Evolutionary conservation across 208 protist species (phyloP).

Genomic region (Trypanosoma theileri): DNA sequence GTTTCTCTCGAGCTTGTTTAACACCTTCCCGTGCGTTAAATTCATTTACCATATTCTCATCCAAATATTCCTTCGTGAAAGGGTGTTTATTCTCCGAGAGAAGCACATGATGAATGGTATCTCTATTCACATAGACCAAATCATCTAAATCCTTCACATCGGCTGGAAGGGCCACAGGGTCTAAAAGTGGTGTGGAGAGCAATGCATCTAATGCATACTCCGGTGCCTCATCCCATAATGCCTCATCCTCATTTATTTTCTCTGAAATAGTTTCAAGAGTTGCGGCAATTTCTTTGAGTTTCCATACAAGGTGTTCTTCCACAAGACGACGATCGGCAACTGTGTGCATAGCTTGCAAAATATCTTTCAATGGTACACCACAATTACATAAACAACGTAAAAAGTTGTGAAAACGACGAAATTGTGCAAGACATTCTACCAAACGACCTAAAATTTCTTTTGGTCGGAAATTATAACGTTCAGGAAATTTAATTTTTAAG

Average conservation of each 20-base stretch:
- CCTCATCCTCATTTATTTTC: constrained; percentile 71
- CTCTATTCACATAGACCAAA: constrained; percentile 79
- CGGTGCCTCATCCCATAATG: constrained; percentile 83
- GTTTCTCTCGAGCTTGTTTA: constrained; percentile 38
- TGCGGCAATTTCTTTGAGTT: constrained; percentile 59
- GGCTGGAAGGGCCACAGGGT: constrained; percentile 80
- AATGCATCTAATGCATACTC: constrained; percentile 85
- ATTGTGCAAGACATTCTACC: constrained; percentile 81
- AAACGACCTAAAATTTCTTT: constrained; percentile 74
- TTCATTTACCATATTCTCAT: constrained; percentile 74
- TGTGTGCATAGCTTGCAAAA: constrained; percentile 51
- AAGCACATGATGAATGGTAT: constrained; percentile 84
- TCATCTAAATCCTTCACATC: constrained; percentile 79
- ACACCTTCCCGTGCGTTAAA: constrained; percentile 83
- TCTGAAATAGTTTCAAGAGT: constrained; percentile 50
- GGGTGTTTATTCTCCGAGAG: constrained; percentile 87
- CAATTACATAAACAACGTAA: constrained; percentile 76
- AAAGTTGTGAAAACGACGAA: constrained; percentile 71
- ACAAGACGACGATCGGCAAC: constrained; percentile 73
- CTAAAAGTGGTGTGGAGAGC: constrained; percentile 71
- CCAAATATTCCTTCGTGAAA: constrained; percentile 89
- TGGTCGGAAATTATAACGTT: constrained; percentile 77
- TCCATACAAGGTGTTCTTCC: constrained; percentile 54
- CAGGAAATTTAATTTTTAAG: constrained; percentile 78
- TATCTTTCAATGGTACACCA: constrained; percentile 59